These are phyloP conservation scores for Pseudopyricularia cyperi DNA, from an alignment of 2,329 filamentous ascomycete species.

Conservation along the genomic window DNA sequence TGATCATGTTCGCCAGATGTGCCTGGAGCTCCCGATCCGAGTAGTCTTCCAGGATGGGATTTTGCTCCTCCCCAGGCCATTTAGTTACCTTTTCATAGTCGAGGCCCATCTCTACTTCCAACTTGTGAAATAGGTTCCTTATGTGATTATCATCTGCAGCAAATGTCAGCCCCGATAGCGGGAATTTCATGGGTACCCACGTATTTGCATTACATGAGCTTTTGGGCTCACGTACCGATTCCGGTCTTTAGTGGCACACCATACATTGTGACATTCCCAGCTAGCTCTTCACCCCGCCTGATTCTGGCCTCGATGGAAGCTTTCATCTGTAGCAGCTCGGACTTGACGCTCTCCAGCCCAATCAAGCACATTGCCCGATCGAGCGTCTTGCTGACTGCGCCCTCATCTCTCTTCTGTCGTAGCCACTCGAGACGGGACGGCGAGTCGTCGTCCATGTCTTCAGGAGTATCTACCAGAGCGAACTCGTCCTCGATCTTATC, in stretches of 20 bases:
- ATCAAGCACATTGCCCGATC: slow-evolving; percentile 58
- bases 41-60: background rate
- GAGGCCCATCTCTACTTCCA: background rate
- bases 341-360: slow-evolving; percentile 57
- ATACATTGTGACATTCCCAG: background rate
- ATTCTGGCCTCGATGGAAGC: slow-evolving; percentile 44
- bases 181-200: background rate
- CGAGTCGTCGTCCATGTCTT: background rate
- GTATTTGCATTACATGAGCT: background rate
- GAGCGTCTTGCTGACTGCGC: slow-evolving; percentile 35
- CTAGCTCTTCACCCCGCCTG: slow-evolving; percentile 30
- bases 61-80: background rate
- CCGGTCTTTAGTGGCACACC: background rate
- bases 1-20: background rate
- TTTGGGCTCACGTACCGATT: background rate
- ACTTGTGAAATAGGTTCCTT: background rate
- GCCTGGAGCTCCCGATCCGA: background rate
- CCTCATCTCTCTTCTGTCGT: slow-evolving; percentile 32
- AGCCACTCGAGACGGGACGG: background rate
- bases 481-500: background rate
- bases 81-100: background rate
- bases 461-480: background rate
- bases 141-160: background rate
- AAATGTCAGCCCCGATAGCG: background rate
- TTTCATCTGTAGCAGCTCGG: slow-evolving; percentile 49